Base-by-base conservation (phyloP, 768 basidiomycete species). In the Trametes villosa region DNA sequence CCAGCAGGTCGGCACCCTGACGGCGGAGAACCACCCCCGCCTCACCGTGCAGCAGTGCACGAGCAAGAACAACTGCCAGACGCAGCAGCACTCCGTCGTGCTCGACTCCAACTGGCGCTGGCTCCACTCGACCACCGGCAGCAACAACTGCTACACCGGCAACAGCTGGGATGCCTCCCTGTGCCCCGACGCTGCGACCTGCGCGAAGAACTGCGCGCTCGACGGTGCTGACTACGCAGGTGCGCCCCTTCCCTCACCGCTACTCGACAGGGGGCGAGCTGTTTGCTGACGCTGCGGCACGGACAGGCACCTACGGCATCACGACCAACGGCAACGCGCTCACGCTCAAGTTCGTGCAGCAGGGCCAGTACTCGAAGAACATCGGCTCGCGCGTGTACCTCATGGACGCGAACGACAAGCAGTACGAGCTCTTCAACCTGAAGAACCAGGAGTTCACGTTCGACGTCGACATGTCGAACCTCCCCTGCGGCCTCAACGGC, bases 401-500 rank as follows among this genome's bases (percentile, higher is more conserved):
- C 70, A 74, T 86, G 77, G 57, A 45, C 40, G 74, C 71, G 57
- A 44, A 48, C 54, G 76, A 79, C 59, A 68, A 71, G 59, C 57
- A 69, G 44, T 85, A 85, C 75, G 58, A 77, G 70, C 65, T 73
- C 65, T 84, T 85, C 79, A 77, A 82, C 70, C 74, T 81, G 69
- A 66, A 75, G 65, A 83, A 84, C 73, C 77, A 81, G 67, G 83
- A 85, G 73, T 84, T 85, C 75, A 77, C 81, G 22, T 84, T 85
- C 73, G 82, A 83, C 74, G 82, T 85, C 71, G 83, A 85, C 69
- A 76, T 85, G 57, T 82, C 82, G 60, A 74, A 82, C 62, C 79
- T 85, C 51, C 79, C 80, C 7, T 85, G 84, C 65, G 84, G 84
- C 59, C 77, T 86, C 67, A 86, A 86, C 70, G 85, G 81, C 65